Base-by-base conservation (phyloP, 2,329 filamentous ascomycete species). In the Cercospora sesami region DNA sequence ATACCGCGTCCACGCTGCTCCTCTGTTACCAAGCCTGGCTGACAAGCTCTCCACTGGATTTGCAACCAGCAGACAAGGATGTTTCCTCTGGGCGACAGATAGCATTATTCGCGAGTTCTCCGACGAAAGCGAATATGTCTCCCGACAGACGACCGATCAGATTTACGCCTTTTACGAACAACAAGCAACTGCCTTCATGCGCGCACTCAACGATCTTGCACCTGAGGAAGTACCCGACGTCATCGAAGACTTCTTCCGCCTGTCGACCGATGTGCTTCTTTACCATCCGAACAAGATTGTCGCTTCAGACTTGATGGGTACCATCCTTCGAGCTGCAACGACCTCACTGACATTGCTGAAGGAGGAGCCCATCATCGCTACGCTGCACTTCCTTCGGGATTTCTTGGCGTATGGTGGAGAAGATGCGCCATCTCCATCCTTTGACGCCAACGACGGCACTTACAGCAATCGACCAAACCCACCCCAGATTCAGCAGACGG, bases 21-120 rank as follows among this genome's bases (percentile, higher is more conserved):
- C 94, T 26, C 82, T 99, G 57, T 85, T 99, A 55, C 91, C 91
- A 0, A 86, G 89, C 21, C 89, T 99, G 80, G 96, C 95, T 18
- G 91, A 94, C 74, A 96, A 94, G 80, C 86, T 99, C 66, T 92
- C 92, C 1, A 86, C 86, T 71, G 94, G 94, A 4, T 99, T 99
- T 78, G 86, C 91, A 65, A 86, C 87, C 18, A 97, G 94, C 10
- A 88, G 90, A 69, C 94, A 99, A 80, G 95, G 95, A 12, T 97
- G 94, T 79, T 99, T 99, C 85, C 85, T 99, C n/a, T 99, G 95
- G 95, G 94, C 95, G 1, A 97, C 94, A 2, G 92, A 94, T 72
- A 93, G 94, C 8, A 96, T 99, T 70, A 86, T 99, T 31, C 91
- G 95, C 68, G 95, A 99, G 79, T 99, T 98, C 77, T 95, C 93